A percentile compares a stretch with the other conserved stretches of the same genome.
Conservation (phyloP, 2,329 filamentous ascomycete species). For the Fonsecaea monophora region DNA sequence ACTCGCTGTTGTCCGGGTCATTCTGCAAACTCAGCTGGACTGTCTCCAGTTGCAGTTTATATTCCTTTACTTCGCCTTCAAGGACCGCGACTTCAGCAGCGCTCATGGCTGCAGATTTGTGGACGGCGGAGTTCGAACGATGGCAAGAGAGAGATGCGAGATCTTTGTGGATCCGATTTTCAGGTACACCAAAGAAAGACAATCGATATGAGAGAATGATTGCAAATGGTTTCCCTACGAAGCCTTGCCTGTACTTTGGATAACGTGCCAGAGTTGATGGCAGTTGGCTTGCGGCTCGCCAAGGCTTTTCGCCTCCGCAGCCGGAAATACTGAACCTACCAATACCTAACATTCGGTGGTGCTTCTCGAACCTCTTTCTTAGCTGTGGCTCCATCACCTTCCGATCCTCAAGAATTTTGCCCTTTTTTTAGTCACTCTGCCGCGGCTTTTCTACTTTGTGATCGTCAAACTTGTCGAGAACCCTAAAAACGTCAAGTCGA, state of each 20-base stretch:
- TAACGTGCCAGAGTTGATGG: not conserved
- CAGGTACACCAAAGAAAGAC: not conserved
- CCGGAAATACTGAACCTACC: not conserved
- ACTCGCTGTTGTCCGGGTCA: constrained; percentile 79
- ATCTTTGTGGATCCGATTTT: not conserved
- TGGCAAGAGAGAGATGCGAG: not conserved
- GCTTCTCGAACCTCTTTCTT: not conserved
- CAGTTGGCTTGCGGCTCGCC: not conserved
- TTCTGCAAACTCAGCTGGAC: constrained; percentile 77
- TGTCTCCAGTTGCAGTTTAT: constrained; percentile 75
- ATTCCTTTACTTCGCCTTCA: constrained; percentile 63
- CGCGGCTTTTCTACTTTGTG: not conserved
- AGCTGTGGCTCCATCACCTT: not conserved
- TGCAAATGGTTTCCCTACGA: not conserved
- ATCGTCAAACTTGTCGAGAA: not conserved
- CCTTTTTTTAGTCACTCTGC: not conserved
- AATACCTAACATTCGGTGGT: not conserved
- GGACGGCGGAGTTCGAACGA: not conserved
- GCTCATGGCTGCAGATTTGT: not conserved
- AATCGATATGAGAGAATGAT: not conserved
- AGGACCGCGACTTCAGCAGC: constrained; percentile 49
- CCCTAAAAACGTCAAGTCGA: not conserved
- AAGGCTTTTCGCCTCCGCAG: not conserved
- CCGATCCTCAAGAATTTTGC: not conserved
- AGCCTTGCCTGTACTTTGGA: not conserved